phyloP scores from a whole-genome alignment of 257 asterid genomes.

The Ophiorrhiza pumila region DNA sequence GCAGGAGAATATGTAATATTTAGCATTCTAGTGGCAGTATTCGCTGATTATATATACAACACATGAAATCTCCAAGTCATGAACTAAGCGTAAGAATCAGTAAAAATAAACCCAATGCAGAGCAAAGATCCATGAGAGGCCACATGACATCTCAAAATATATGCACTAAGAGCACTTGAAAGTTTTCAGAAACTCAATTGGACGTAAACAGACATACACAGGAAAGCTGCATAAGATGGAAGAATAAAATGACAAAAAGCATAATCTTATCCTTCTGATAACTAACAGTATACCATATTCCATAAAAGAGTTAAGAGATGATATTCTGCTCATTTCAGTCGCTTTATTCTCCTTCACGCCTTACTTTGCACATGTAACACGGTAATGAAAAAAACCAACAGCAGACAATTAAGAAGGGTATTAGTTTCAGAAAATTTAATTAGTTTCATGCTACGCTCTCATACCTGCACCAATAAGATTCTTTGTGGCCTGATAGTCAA shows the following conservation, averaged over 20 bases:
- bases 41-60: not conserved
- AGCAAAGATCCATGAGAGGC: not conserved
- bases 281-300: not conserved
- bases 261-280: not conserved
- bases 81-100: not conserved
- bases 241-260: not conserved
- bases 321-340: not conserved
- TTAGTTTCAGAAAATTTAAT: not conserved
- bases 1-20: not conserved
- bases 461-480: conserved; percentile 90
- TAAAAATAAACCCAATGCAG: no score
- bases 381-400: not conserved
- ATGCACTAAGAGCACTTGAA: not conserved
- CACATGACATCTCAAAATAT: not conserved
- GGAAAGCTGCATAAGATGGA: not conserved
- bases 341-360: not conserved
- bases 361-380: not conserved
- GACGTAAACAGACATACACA: no score
- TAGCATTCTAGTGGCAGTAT: not conserved
- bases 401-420: not conserved
- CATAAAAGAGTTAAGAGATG: no score
- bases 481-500: conserved; percentile 81
- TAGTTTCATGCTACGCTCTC: not conserved
- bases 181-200: not conserved
- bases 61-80: not conserved